A percentile compares a stretch with the other conserved stretches of the same genome.
Evolutionary conservation across 768 basidiomycete species (phyloP).

Genomic region (Lactarius hengduanensis): DNA sequence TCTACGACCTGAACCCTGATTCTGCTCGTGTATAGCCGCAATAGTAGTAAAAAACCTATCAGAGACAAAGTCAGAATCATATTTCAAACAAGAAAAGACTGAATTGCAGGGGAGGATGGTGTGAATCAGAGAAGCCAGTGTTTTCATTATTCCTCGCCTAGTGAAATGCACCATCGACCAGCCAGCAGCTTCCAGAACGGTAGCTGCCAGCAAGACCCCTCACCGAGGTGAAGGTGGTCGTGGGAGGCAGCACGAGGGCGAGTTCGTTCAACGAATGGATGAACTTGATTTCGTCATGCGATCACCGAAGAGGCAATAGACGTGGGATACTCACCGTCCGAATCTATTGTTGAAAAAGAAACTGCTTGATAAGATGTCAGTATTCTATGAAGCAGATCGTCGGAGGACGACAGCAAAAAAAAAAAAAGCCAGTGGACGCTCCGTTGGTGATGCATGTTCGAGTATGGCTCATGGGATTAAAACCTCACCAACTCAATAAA

Average conservation of each 20-base stretch:
- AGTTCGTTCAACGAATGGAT: conserved; percentile 31
- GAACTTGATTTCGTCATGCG: conserved; percentile 30
- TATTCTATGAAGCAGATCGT: background rate
- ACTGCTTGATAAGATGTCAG: background rate
- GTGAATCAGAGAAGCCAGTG: conserved; percentile 29
- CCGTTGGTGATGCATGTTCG: conserved; percentile 33
- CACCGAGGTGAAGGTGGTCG: conserved; percentile 20
- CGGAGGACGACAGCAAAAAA: background rate
- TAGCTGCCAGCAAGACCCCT: conserved; percentile 13
- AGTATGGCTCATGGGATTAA: conserved; percentile 28
- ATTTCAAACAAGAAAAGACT: background rate
- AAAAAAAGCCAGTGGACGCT: conserved; percentile 18
- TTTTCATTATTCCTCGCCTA: conserved; percentile 27
- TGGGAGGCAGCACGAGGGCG: conserved; percentile 11
- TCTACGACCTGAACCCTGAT: background rate
- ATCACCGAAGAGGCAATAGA: background rate
- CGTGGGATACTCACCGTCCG: conserved; percentile 5
- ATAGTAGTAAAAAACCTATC: conserved; percentile 5
- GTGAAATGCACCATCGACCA: conserved; percentile 9
- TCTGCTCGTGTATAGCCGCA: background rate
- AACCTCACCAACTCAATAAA: conserved; percentile 30
- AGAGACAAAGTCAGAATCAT: conserved; percentile 7
- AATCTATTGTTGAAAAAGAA: background rate
- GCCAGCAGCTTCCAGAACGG: conserved; percentile 26
- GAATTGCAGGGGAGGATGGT: background rate